These are phyloP conservation scores for Neonectria faginata DNA, from an alignment of 2,329 filamentous ascomycete genomes.

Conservation along the genomic window DNA sequence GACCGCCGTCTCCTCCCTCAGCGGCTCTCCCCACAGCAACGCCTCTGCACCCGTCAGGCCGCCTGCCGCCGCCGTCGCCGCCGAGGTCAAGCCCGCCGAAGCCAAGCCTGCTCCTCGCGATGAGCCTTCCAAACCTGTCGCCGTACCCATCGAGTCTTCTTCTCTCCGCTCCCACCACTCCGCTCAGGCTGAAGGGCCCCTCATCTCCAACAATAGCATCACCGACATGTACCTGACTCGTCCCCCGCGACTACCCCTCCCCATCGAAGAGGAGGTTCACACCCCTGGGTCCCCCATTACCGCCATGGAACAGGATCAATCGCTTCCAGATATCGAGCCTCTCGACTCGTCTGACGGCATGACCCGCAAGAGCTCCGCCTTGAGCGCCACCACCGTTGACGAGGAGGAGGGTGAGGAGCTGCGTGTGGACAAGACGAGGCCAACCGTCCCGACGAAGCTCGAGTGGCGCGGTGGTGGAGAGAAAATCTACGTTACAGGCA, in stretches of 20 bases:
- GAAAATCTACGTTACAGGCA: conserved; percentile 96
- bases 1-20: conserved; percentile 62
- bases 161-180: conserved; percentile 54
- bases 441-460: conserved; percentile 84
- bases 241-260: conserved; percentile 90
- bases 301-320: conserved; percentile 72
- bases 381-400: conserved; percentile 75
- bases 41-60: conserved; percentile 46
- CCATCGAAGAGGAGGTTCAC: conserved; percentile 91
- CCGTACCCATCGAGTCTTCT: conserved; percentile 61
- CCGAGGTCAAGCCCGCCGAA: conserved; percentile 41
- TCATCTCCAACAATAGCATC: conserved; percentile 67
- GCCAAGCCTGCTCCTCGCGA: conserved; percentile 41
- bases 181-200: conserved; percentile 55
- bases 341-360: conserved; percentile 63
- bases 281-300: conserved; percentile 92
- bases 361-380: conserved; percentile 66
- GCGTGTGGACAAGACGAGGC: conserved; percentile 77
- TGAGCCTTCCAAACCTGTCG: conserved; percentile 67
- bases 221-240: conserved; percentile 74
- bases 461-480: conserved; percentile 88
- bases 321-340: conserved; percentile 64
- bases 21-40: conserved; percentile 59
- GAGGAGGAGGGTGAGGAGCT: conserved; percentile 84
- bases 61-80: conserved; percentile 29